phyloP scores from a whole-genome alignment of 1,139 yeast species.

The Schwanniomyces etchellsii region DNA sequence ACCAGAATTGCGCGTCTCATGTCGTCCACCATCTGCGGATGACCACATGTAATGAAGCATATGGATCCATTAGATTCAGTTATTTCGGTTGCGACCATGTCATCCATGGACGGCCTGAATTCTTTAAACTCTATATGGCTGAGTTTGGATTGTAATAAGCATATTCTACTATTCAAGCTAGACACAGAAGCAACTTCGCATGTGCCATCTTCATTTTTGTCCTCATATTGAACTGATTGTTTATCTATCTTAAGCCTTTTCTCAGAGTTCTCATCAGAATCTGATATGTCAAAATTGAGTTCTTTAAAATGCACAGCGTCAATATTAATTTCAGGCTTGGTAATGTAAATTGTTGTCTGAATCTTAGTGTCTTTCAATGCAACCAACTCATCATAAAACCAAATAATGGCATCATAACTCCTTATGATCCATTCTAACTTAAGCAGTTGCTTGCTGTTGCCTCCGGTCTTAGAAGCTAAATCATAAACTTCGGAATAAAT shows the following conservation, averaged over 20 bases:
- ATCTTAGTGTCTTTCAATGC: constrained; percentile 19
- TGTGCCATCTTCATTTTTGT: constrained; percentile 1
- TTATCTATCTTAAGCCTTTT: constrained; percentile 4
- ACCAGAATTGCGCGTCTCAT: constrained; percentile 32
- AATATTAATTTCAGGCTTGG: constrained; percentile 18
- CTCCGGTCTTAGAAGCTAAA: constrained; percentile 13
- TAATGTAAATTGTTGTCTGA: constrained; percentile 26
- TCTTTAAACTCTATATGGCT: constrained; percentile 22
- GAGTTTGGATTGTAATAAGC: constrained; percentile 1
- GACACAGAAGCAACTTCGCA: constrained; percentile 2
- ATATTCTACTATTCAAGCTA: constrained; percentile 2
- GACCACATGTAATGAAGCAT: constrained; percentile 50
- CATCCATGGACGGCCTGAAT: constrained; percentile 29
- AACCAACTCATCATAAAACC: constrained; percentile 31
- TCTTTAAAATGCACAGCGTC: constrained; percentile 8
- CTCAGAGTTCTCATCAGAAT: background rate
- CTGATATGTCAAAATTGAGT: constrained; percentile 7
- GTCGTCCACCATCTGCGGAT: constrained; percentile 48
- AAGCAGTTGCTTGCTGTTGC: constrained; percentile 13
- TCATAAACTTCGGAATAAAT: constrained; percentile 33
- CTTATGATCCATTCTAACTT: constrained; percentile 34
- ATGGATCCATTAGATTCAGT: constrained; percentile 26
- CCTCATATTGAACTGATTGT: constrained; percentile 15
- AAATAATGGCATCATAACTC: constrained; percentile 24
- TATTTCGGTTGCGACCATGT: constrained; percentile 20